phyloP scores from a whole-genome alignment of 2,329 filamentous ascomycete genomes.

The Cordyceps militaris region DNA sequence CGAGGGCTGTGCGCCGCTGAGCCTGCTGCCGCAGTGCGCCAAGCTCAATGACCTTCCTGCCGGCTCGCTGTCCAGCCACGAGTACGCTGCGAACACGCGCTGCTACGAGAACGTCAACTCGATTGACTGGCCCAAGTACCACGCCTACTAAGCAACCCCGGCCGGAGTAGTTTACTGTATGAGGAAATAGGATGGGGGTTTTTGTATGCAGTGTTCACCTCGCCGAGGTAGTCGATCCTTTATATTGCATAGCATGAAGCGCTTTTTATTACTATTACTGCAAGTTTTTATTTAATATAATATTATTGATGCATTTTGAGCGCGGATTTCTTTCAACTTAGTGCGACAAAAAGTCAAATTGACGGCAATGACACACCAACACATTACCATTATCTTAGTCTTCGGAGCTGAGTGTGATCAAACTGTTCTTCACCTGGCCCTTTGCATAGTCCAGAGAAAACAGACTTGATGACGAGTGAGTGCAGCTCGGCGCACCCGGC shows the following conservation, averaged over 20 bases:
- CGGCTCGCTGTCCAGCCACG: constrained; percentile 31
- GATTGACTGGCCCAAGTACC: constrained; percentile 27
- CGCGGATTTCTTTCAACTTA: too few relatives aligned
- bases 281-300: background rate
- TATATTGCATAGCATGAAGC: background rate
- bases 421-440: too few relatives aligned
- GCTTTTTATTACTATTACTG: background rate
- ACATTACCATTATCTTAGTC: too few relatives aligned
- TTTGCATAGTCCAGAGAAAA: too few relatives aligned
- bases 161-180: background rate
- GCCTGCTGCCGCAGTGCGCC: constrained; percentile 7
- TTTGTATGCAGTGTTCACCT: background rate
- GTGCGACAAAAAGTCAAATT: too few relatives aligned
- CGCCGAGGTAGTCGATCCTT: background rate
- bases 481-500: too few relatives aligned
- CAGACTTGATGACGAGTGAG: too few relatives aligned
- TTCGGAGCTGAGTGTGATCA: too few relatives aligned
- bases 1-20: constrained; percentile 32
- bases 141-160: constrained; percentile 1
- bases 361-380: too few relatives aligned
- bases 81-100: constrained; percentile 28
- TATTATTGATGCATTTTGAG: background rate
- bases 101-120: constrained; percentile 36
- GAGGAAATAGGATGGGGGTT: background rate
- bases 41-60: constrained; percentile 23